These are phyloP conservation scores for Lentinus brumalis DNA, from an alignment of 768 basidiomycete species.

Conservation along the genomic window DNA sequence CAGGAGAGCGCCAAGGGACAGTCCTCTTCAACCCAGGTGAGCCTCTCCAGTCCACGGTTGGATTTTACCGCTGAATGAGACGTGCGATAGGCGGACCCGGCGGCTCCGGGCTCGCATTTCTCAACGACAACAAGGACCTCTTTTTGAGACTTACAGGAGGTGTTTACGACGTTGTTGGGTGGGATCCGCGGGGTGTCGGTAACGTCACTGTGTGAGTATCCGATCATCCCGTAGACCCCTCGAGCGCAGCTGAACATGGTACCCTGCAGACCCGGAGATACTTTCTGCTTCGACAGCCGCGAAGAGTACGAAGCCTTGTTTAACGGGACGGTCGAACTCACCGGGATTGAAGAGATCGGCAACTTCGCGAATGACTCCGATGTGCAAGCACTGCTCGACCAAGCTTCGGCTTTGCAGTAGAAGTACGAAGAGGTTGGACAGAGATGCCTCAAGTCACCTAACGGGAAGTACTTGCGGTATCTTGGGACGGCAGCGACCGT, in stretches of 20 bases:
- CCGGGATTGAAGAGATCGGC: not conserved
- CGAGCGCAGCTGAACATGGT: not conserved
- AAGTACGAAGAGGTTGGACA: slow-evolving; percentile 1
- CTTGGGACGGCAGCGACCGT: slow-evolving; percentile 7
- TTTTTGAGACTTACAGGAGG: not conserved
- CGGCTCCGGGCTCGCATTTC: not conserved
- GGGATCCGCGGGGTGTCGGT: slow-evolving; percentile 4
- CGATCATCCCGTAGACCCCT: not conserved
- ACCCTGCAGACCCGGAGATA: slow-evolving; percentile 1
- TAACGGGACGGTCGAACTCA: not conserved
- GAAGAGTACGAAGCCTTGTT: slow-evolving; percentile 1
- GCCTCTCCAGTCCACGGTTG: too few relatives aligned
- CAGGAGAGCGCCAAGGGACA: not conserved
- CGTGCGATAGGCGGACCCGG: not conserved
- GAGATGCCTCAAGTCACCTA: not conserved
- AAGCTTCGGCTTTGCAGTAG: not conserved
- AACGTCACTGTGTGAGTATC: not conserved
- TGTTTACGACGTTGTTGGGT: slow-evolving; percentile 4
- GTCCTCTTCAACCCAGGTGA: slow-evolving; percentile 7
- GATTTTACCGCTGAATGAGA: too few relatives aligned
- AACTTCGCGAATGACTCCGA: slow-evolving; percentile 3
- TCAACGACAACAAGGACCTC: not conserved
- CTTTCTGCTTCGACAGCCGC: slow-evolving; percentile 3
- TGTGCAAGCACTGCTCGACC: not conserved
- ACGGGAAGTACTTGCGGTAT: slow-evolving; percentile 1